A percentile compares a stretch with the other conserved stretches of the same genome.
Evolutionary conservation across 2,329 filamentous ascomycete species (phyloP).

Genomic region (Dactylellina leptospora): DNA sequence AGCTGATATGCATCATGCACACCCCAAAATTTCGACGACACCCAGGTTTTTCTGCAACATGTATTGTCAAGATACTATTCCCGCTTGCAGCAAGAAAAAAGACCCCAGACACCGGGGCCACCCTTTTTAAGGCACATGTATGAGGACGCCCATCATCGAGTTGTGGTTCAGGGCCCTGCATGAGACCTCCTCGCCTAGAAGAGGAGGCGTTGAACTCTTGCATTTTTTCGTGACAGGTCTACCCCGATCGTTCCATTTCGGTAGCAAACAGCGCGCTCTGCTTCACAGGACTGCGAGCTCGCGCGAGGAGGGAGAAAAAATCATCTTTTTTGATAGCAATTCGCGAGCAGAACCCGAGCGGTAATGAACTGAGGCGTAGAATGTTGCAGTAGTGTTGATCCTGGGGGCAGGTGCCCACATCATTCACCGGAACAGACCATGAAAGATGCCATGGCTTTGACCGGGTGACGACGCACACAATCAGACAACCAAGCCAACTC

Average conservation of each 20-base stretch:
- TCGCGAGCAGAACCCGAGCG: not conserved
- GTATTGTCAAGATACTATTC: not conserved
- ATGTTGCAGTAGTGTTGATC: not conserved
- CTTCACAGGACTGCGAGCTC: not conserved
- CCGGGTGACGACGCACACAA: not conserved
- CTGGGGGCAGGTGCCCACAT: too few species aligned
- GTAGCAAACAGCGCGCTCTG: slow-evolving; percentile 4
- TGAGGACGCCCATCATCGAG: slow-evolving; percentile 15
- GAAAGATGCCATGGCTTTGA: not conserved
- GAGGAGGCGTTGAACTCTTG: slow-evolving; percentile 46
- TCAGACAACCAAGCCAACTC: not conserved
- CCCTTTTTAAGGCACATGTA: slow-evolving; percentile 45
- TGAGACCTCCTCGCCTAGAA: slow-evolving; percentile 52
- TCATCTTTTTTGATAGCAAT: not conserved
- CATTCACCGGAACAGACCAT: too few species aligned
- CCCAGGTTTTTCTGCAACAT: slow-evolving; percentile 37
- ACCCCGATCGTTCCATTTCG: slow-evolving; percentile 28
- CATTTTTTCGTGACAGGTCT: slow-evolving; percentile 36
- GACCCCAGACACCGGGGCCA: slow-evolving; percentile 2
- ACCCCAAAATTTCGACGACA: slow-evolving; percentile 33
- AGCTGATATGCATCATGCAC: slow-evolving; percentile 50
- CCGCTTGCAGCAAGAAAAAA: slow-evolving; percentile 3
- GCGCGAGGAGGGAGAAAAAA: too few species aligned
- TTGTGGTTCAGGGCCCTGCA: slow-evolving; percentile 43
- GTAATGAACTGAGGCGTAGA: not conserved